Percentiles rank a stretch among this genome's conserved stretches.
Conservation (phyloP, 202 grass and related monocot species). For the Dendrocalamus latiflorus region DNA sequence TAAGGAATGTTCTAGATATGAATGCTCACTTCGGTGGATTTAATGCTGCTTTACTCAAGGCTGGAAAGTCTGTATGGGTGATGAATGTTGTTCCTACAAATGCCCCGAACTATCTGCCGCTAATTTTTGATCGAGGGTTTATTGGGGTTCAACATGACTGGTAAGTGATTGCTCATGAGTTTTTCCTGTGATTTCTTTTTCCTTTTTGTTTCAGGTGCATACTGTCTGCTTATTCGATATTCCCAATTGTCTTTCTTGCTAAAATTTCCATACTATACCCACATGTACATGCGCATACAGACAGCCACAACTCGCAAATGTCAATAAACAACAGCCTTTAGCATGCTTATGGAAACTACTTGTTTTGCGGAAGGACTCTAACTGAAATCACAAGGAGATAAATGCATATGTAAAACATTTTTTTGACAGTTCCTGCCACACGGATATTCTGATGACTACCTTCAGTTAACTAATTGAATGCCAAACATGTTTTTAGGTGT, state of each 20-base stretch:
- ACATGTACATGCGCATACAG: neutral
- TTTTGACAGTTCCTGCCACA: neutral
- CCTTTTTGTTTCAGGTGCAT: neutral
- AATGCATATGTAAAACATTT: neutral
- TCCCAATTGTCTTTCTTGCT: neutral
- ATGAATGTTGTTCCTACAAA: too few relatives aligned
- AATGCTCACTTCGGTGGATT: too few relatives aligned
- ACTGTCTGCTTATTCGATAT: neutral
- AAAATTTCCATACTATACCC: neutral
- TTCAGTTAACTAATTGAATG: conserved; percentile 11
- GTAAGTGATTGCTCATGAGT: conserved; percentile 32
- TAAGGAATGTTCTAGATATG: too few relatives aligned
- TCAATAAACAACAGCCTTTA: neutral
- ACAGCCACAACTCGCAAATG: neutral
- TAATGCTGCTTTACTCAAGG: too few relatives aligned
- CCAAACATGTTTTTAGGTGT: conserved; percentile 63
- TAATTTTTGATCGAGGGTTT: conserved; percentile 93
- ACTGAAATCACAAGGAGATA: neutral
- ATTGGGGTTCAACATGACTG: conserved; percentile 95
- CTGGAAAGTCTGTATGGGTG: too few relatives aligned
- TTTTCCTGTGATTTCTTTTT: neutral
- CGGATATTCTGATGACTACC: neutral
- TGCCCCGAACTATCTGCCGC: conserved; percentile 64
- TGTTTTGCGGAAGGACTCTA: conserved; percentile 5
- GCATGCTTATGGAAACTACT: neutral